Evolutionary conservation across 1,284 basidiomycete genomes (phyloP).

Genomic region (Pseudozyma flocculosa): DNA sequence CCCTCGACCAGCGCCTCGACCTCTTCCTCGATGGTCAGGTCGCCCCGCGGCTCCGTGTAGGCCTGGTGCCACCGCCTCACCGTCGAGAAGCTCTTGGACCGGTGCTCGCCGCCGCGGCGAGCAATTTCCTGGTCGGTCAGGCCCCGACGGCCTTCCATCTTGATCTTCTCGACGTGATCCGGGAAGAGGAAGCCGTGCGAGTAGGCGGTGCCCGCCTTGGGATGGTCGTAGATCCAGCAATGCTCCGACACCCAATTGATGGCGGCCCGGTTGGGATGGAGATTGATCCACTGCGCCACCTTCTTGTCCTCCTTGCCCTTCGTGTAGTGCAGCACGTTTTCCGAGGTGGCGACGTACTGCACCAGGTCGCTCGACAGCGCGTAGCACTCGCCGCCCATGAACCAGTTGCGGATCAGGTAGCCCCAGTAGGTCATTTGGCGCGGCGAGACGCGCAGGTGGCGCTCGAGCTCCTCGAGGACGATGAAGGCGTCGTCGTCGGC

Average conservation of each 20-base stretch:
- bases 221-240: conserved; percentile 98
- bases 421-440: conserved; percentile 55
- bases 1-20: conserved; percentile 93
- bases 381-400: conserved; percentile 97
- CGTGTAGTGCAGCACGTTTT: conserved; percentile 68
- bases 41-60: conserved; percentile 73
- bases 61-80: conserved; percentile 80
- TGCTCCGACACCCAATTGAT: conserved; percentile 88
- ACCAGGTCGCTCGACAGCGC: conserved; percentile 86
- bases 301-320: conserved; percentile 93
- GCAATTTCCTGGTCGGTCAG: conserved; percentile 58
- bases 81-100: conserved; percentile 72
- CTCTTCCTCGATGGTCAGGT: conserved; percentile 71
- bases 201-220: conserved; percentile 81
- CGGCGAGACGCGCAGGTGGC: conserved; percentile 52
- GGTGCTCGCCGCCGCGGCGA: conserved; percentile 59
- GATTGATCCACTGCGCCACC: conserved; percentile 84
- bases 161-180: conserved; percentile 75
- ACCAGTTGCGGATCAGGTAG: conserved; percentile 83
- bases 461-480: conserved; percentile 54
- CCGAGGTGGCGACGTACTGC: conserved; percentile 79
- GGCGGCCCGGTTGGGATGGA: conserved; percentile 76
- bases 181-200: conserved; percentile 97
- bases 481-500: conserved; percentile 56
- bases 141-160: conserved; percentile 57